phyloP scores from a whole-genome alignment of 306 rosid genomes.

The Hippophae gyantsensis region DNA sequence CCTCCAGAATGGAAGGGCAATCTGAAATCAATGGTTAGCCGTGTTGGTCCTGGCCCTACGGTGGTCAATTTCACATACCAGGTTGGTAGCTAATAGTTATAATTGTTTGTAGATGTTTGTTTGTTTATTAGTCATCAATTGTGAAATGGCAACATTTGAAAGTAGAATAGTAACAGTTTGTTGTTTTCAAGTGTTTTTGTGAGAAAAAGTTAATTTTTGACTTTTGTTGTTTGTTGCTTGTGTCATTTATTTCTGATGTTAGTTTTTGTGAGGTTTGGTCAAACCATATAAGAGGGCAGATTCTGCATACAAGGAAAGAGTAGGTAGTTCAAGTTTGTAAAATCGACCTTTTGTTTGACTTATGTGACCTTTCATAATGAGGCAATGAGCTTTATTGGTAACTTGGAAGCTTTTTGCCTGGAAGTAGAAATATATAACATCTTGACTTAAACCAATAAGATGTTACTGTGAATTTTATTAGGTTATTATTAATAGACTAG shows the following conservation, averaged over 20 bases:
- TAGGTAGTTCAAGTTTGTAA: too few species aligned
- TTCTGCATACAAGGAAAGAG: too few species aligned
- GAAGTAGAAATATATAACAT: background rate
- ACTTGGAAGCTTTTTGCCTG: background rate
- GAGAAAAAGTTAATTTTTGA: background rate
- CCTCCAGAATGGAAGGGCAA: conserved; percentile 54
- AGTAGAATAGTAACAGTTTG: too few species aligned
- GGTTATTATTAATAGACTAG: background rate
- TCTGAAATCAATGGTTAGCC: conserved; percentile 16
- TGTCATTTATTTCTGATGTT: background rate
- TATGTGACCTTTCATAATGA: background rate
- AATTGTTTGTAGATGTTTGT: background rate
- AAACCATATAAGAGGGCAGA: too few species aligned
- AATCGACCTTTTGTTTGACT: background rate
- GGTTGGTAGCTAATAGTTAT: conserved; percentile 33
- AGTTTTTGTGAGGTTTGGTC: too few species aligned
- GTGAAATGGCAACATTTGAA: background rate
- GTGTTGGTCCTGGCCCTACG: conserved; percentile 81
- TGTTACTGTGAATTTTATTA: background rate
- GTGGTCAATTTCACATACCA: conserved; percentile 65
- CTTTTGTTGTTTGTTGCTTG: background rate
- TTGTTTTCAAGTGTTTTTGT: background rate
- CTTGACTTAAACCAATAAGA: background rate
- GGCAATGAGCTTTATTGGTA: background rate
- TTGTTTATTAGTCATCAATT: conserved; percentile 17